Evolutionary conservation across 2,329 filamentous ascomycete species (phyloP).

Genomic region (Ceratocystis variospora): DNA sequence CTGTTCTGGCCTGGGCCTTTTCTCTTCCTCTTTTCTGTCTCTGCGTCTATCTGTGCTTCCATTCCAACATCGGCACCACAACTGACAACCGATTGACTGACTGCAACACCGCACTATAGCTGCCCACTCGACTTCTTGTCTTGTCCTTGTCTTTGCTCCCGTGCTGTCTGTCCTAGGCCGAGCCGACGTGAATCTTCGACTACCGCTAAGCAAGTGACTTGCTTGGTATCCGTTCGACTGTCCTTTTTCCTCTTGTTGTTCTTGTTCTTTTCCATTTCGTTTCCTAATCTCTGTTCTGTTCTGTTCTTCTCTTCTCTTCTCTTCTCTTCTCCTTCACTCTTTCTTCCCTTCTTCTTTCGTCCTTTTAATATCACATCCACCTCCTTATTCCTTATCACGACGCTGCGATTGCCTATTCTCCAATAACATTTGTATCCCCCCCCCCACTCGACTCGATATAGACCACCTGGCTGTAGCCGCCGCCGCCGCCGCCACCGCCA

Average conservation of each 20-base stretch:
- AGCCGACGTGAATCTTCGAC: constrained; percentile 3
- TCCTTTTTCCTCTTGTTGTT: background rate
- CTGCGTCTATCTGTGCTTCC: background rate
- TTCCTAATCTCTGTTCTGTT: too few relatives aligned
- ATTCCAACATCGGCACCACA: background rate
- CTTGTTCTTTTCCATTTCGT: too few relatives aligned
- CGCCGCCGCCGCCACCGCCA: background rate
- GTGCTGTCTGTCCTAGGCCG: background rate
- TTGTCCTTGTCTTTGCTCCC: background rate
- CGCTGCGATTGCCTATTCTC: background rate
- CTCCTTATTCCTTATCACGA: background rate
- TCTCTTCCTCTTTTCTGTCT: background rate
- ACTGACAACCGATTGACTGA: background rate
- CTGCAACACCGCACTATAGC: background rate
- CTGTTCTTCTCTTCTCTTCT: background rate
- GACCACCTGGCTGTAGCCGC: background rate
- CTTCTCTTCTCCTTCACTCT: background rate
- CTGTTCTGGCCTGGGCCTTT: constrained; percentile 3
- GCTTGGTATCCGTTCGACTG: background rate
- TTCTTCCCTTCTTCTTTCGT: background rate
- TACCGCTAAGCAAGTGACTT: background rate
- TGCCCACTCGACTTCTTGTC: background rate
- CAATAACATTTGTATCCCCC: background rate
- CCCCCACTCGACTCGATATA: background rate
- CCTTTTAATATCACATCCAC: background rate